phyloP scores from a whole-genome alignment of 768 basidiomycete species.

The Obba rivulosa region DNA sequence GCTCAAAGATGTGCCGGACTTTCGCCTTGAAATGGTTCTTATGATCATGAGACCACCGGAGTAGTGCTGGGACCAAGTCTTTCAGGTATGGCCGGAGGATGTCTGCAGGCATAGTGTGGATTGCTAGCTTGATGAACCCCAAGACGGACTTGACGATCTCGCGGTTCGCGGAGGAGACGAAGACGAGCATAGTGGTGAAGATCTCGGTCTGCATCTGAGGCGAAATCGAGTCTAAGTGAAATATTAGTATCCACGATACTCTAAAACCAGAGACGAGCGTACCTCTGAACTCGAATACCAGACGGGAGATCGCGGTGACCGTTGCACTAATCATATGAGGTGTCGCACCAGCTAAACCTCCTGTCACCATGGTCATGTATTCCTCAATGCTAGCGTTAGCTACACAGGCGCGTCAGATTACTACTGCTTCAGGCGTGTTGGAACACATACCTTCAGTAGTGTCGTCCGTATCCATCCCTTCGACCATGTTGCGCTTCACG shows the following conservation, averaged over 20 bases:
- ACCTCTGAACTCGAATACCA: constrained; percentile 97
- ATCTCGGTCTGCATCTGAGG: constrained; percentile 76
- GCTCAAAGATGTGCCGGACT: constrained; percentile 95
- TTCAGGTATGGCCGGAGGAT: constrained; percentile 74
- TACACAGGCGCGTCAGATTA: constrained; percentile 12
- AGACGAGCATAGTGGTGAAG: constrained; percentile 80
- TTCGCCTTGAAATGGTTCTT: constrained; percentile 99
- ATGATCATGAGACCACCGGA: constrained; percentile 95
- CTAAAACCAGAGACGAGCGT: constrained; percentile 9
- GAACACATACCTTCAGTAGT: constrained; percentile 37
- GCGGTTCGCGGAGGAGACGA: constrained; percentile 89
- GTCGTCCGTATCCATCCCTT: constrained; percentile 77
- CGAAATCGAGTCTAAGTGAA: constrained; percentile 57
- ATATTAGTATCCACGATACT: not conserved
- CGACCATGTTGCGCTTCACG: constrained; percentile 69
- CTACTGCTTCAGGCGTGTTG: not conserved
- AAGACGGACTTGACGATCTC: constrained; percentile 97
- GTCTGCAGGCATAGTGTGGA: constrained; percentile 74
- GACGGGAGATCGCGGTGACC: constrained; percentile 87
- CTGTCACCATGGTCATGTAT: constrained; percentile 95
- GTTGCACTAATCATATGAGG: constrained; percentile 99
- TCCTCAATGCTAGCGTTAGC: constrained; percentile 71
- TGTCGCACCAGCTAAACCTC: constrained; percentile 86
- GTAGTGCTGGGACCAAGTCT: constrained; percentile 74
- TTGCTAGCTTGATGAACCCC: constrained; percentile 89